Evolutionary conservation across 371 early-diverging fungal species (phyloP).

Genomic region (Mortierella sp.): DNA sequence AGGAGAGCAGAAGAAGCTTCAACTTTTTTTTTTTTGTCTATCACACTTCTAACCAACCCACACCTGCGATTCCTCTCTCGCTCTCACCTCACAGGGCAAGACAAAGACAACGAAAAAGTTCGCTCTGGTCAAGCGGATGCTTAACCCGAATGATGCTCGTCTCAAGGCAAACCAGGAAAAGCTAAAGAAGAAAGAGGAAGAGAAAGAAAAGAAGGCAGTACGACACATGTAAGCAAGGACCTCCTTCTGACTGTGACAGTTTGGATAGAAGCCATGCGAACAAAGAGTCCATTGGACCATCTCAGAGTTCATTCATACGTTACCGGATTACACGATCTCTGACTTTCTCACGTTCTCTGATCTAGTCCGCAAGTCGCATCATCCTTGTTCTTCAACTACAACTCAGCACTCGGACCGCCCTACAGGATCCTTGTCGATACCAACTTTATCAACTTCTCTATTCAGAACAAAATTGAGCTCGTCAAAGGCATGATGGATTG

Average conservation of each 20-base stretch:
- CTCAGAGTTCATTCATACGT: too few species aligned
- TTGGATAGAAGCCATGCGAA: background rate
- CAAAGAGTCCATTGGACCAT: too few species aligned
- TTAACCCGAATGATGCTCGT: slow-evolving; percentile 86
- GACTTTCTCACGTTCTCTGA: too few species aligned
- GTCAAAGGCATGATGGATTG: slow-evolving; percentile 99
- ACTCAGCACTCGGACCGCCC: slow-evolving; percentile 97
- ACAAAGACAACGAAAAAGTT: slow-evolving; percentile 94
- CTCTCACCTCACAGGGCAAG: slow-evolving; percentile 75
- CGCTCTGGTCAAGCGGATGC: slow-evolving; percentile 91
- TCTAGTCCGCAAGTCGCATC: slow-evolving; percentile 91
- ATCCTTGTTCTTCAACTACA: slow-evolving; percentile 97
- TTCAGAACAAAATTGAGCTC: slow-evolving; percentile 98
- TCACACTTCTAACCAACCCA: too few species aligned
- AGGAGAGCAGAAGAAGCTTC: too few species aligned
- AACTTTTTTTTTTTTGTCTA: too few species aligned
- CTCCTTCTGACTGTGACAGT: background rate
- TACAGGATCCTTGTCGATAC: slow-evolving; percentile 99
- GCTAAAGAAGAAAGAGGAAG: slow-evolving; percentile 75
- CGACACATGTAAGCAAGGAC: slow-evolving; percentile 79
- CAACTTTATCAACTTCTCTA: slow-evolving; percentile 99
- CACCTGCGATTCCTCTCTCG: too few species aligned
- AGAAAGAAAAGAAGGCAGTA: slow-evolving; percentile 75
- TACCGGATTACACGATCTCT: too few species aligned
- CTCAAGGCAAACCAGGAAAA: slow-evolving; percentile 86